Percentiles rank a stretch among this genome's conserved stretches.
Evolutionary conservation across 163 green algal species (phyloP).

Genomic region (Scenedesmus sp.): DNA sequence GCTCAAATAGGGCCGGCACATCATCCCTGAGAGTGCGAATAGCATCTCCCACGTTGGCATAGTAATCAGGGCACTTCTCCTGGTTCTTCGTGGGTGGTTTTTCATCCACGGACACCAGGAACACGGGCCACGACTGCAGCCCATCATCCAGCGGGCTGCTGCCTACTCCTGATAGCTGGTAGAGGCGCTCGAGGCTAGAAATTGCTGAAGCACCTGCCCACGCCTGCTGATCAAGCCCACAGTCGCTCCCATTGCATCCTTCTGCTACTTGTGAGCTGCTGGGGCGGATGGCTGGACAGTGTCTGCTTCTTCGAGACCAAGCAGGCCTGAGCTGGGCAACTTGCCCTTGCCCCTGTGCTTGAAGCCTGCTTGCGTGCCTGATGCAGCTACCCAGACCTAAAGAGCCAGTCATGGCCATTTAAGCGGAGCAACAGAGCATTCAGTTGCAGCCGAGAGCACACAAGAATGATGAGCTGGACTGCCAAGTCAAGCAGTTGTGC

Average conservation of each 20-base stretch:
- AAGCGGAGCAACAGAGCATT: neutral
- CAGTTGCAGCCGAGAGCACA: neutral
- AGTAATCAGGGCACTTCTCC: slow-evolving; percentile 80
- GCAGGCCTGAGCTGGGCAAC: neutral
- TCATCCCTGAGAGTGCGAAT: slow-evolving; percentile 94
- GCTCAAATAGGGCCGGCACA: slow-evolving; percentile 87
- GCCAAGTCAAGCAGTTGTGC: neutral
- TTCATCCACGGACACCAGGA: slow-evolving; percentile 43
- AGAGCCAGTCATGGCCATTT: neutral
- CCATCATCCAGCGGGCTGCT: slow-evolving; percentile 24
- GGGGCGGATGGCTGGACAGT: neutral
- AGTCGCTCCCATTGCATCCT: neutral
- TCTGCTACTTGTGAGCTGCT: neutral
- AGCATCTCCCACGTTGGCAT: slow-evolving; percentile 94
- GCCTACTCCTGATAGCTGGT: slow-evolving; percentile 14
- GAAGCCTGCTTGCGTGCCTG: neutral
- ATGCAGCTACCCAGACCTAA: neutral
- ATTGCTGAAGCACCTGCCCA: neutral
- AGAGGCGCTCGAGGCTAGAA: slow-evolving; percentile 38
- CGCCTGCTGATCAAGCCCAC: slow-evolving; percentile 1
- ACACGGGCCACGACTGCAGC: slow-evolving; percentile 23
- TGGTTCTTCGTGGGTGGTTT: slow-evolving; percentile 33
- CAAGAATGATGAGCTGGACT: neutral
- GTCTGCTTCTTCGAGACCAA: neutral
- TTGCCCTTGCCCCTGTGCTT: neutral